Evolutionary conservation across 495 filamentous ascomycete genomes (phyloP).

Genomic region (Aspergillus kassunensis): DNA sequence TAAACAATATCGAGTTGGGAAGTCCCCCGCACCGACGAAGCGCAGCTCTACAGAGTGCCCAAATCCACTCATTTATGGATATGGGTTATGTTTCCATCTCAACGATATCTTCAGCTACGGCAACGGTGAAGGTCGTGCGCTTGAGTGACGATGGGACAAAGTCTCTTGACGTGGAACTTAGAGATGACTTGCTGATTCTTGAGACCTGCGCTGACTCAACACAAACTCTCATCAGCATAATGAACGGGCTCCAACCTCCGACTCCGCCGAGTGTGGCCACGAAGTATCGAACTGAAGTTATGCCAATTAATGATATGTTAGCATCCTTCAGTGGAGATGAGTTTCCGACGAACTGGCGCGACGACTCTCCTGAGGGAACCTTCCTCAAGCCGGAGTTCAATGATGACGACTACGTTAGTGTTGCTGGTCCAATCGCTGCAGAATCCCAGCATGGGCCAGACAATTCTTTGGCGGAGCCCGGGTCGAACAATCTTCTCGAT

Average conservation of each 20-base stretch:
- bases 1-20: slow-evolving; percentile 44
- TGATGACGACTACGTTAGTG: slow-evolving; percentile 61
- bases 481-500: slow-evolving; percentile 56
- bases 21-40: slow-evolving; percentile 45
- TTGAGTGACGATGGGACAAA: slow-evolving; percentile 51
- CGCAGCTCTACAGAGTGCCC: slow-evolving; percentile 49
- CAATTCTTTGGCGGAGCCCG: slow-evolving; percentile 26
- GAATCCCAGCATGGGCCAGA: slow-evolving; percentile 36
- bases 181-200: slow-evolving; percentile 80
- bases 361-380: slow-evolving; percentile 12
- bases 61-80: slow-evolving; percentile 61
- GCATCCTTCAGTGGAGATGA: slow-evolving; percentile 85
- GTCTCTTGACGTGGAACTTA: slow-evolving; percentile 73
- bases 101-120: slow-evolving; percentile 74
- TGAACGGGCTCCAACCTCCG: slow-evolving; percentile 80
- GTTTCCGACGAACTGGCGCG: slow-evolving; percentile 46
- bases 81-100: slow-evolving; percentile 81
- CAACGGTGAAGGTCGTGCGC: slow-evolving; percentile 54
- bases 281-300: slow-evolving; percentile 83
- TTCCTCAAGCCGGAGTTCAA: slow-evolving; percentile 23
- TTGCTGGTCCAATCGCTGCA: slow-evolving; percentile 51
- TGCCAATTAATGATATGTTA: slow-evolving; percentile 82
- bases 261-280: slow-evolving; percentile 70
- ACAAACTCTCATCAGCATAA: slow-evolving; percentile 77
- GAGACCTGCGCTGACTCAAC: slow-evolving; percentile 98